Base-by-base conservation (phyloP, 805 yeast genomes). In the Wickerhamiella kazuoi region DNA sequence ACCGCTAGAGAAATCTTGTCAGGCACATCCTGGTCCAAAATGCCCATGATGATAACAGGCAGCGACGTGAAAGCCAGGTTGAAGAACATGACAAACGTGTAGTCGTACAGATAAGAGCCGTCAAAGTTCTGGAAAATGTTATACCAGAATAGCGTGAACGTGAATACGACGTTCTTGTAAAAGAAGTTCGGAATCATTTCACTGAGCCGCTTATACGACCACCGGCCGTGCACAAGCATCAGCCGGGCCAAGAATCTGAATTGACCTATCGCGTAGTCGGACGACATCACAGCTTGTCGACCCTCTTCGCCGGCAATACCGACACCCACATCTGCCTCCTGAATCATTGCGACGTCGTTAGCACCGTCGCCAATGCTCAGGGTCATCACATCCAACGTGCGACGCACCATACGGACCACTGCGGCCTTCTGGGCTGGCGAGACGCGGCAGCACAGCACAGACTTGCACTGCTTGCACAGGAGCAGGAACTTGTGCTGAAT, bases 251-350 rank as follows among this genome's bases (percentile, higher is more conserved):
- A 58, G 56, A 64, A 80, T 45, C 82, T 59, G 62, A 79, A 79
- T 56, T 79, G 90, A 2, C 84, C 93, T 50, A 79, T 63, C 3
- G 84, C 87, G 55, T 77, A 79, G 61, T 79, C 93, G 0, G 86
- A 73, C 1, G 83, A 72, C 93, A 79, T 79, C 8, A 76, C 90
- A 1, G 93, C 93, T 52, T 79, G 86, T 38, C 90, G 61, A 43
- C 93, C 93, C 60, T 79, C 93, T 49, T 78, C 81, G 46, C 93
- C 93, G 5, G 84, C 87, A 51, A 79, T 79, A 46, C 93, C 93
- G 30, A 80, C 76, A 41, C 93, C 93, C 26, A 80, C 74, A 54
- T 80, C 77, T 3, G 93, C 87, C 26, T 81, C 79, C 51, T 79
- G 87, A 45, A 79, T 80, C 93, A 79, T 79, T 7, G 90, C 80